Evolutionary conservation across 768 basidiomycete genomes (phyloP), one percentile per base, ranked within the genome.

Genomic region (Fomitopsis serialis): DNA sequence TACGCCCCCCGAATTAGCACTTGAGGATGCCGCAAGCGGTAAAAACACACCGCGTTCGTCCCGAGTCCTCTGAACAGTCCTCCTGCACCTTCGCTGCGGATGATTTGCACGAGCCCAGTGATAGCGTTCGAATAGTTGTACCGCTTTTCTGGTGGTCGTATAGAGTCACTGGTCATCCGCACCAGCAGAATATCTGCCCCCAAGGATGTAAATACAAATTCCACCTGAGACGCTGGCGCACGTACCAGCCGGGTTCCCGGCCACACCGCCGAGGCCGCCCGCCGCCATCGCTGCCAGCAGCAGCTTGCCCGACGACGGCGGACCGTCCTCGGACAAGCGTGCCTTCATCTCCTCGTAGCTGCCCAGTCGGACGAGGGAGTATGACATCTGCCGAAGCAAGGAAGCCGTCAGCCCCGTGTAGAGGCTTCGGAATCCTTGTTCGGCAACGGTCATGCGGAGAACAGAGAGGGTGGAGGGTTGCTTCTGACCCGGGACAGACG

Each of bases 341-440:
- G 72, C 69, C 63, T 92, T 92, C 65, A 89, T 75, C 48, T 82
- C 80, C 62, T 95, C 92, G 63, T 94, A 93, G 21, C 75, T 80
- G 22, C 92, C 92, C 27, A 94, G 71, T 29, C 92, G 83, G 50
- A 92, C 89, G 44, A 94, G 80, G 0, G 90, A 90, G 63, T 95
- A 95, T 10, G 90, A 85, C 91, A 94, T 92, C 70, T 95, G 92
- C 48, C 92, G 80, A 67, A 93, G 74, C 22, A 92, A 68, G 2
- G 92, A 90, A 4, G 92, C 92, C 5, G 85, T 83, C 32, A 93
- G 77, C 22, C 92, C 92, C 11, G 86, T 83, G 61, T 89, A 93
- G 23, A 94, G 69, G 56, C 89, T 88, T 53, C 77, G 77, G 57
- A 91, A 64, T 57, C 92, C 92, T 19, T 81, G 80, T 57, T 82